Percentiles rank a stretch among this genome's conserved stretches.
Conservation (phyloP, 2,329 filamentous ascomycete species). For the Aschersonia sp. region DNA sequence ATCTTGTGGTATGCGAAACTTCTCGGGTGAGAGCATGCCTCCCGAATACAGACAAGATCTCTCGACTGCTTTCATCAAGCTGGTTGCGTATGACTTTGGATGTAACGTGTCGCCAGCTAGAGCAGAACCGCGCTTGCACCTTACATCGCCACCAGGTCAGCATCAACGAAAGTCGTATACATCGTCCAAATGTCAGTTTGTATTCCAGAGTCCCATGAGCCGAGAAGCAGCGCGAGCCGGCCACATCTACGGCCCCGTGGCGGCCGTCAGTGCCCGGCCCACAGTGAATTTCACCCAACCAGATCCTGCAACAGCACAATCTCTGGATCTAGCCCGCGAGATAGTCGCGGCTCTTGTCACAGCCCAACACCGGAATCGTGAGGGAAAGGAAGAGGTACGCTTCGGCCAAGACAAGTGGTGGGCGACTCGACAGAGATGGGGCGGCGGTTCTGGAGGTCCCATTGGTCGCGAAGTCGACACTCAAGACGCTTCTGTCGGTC, state of each 20-base stretch:
- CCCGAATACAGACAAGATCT: slow-evolving; percentile 41
- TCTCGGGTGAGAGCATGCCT: slow-evolving; percentile 40
- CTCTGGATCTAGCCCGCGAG: slow-evolving; percentile 47
- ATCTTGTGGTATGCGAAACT: slow-evolving; percentile 21
- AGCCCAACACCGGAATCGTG: slow-evolving; percentile 47
- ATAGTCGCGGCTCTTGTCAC: slow-evolving; percentile 44
- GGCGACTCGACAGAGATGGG: slow-evolving; percentile 45
- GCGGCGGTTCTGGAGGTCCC: slow-evolving; percentile 45
- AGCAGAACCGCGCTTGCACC: slow-evolving; percentile 42
- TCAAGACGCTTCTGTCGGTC: slow-evolving; percentile 30
- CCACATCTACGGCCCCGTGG: slow-evolving; percentile 46
- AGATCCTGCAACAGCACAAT: slow-evolving; percentile 37
- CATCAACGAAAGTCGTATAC: slow-evolving; percentile 35
- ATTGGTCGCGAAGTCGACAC: slow-evolving; percentile 46
- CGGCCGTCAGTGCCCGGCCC: slow-evolving; percentile 42
- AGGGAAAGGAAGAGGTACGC: slow-evolving; percentile 38
- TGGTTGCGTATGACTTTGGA: slow-evolving; percentile 51
- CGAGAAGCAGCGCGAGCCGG: slow-evolving; percentile 44
- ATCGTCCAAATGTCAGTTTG: slow-evolving; percentile 41
- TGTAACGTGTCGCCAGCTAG: slow-evolving; percentile 44
- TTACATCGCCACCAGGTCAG: slow-evolving; percentile 24
- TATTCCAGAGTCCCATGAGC: slow-evolving; percentile 45
- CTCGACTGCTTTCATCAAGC: slow-evolving; percentile 45
- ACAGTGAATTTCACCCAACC: slow-evolving; percentile 32
- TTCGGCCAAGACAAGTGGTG: slow-evolving; percentile 48